phyloP scores from a whole-genome alignment of 805 yeast species.

The Schwanniomyces occidentalis region DNA sequence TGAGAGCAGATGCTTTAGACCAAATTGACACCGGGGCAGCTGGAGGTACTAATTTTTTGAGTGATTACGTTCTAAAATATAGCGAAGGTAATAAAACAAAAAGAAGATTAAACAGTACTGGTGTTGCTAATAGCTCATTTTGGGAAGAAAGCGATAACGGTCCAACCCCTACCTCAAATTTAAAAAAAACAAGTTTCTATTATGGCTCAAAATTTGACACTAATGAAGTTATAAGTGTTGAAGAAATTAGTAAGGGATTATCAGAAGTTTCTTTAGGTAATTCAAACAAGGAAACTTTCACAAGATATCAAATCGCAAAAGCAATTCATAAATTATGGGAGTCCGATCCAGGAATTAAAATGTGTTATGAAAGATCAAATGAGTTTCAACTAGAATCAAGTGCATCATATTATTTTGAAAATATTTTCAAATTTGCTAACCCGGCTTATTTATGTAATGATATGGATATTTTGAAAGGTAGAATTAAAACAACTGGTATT shows the following conservation, averaged over 20 bases:
- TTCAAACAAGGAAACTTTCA: constrained; percentile 13
- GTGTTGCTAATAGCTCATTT: constrained; percentile 29
- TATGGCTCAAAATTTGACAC: constrained; percentile 1
- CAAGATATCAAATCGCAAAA: constrained; percentile 60
- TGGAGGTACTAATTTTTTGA: constrained; percentile 62
- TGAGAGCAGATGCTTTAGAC: constrained; percentile 58
- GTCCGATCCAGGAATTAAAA: constrained; percentile 63
- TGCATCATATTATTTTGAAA: constrained; percentile 77
- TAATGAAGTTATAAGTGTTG: constrained; percentile 10
- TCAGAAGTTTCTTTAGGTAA: constrained; percentile 11
- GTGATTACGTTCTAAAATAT: constrained; percentile 64
- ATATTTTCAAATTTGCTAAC: constrained; percentile 63
- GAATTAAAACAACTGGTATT: constrained; percentile 95
- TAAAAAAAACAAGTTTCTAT: constrained; percentile 14
- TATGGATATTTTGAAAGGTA: constrained; percentile 82
- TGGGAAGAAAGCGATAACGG: constrained; percentile 15
- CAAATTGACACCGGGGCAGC: constrained; percentile 66
- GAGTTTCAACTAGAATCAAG: constrained; percentile 85
- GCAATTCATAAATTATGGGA: constrained; percentile 74
- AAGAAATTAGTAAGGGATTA: constrained; percentile 11
- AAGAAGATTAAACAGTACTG: constrained; percentile 56
- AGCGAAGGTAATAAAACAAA: constrained; percentile 53
- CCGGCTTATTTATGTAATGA: constrained; percentile 70
- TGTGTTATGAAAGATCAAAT: constrained; percentile 60
- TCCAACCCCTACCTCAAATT: constrained; percentile 3